Evolutionary conservation across 2,329 filamentous ascomycete species (phyloP).

Genomic region (Aspergillus caelatus): DNA sequence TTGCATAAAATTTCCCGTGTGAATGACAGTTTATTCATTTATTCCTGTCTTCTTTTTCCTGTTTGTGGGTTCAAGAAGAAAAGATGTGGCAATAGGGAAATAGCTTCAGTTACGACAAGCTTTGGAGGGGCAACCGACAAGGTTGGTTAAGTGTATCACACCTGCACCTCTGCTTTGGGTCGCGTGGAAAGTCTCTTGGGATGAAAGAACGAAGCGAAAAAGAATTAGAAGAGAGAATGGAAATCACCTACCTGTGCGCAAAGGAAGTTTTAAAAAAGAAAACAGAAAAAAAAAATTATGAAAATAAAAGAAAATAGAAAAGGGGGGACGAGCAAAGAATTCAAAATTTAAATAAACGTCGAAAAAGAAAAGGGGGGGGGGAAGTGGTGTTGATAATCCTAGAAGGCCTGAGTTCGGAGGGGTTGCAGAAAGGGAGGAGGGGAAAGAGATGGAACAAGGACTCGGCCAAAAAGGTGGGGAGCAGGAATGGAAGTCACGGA

Average conservation of each 20-base stretch:
- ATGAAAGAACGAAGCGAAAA: conserved; percentile 2
- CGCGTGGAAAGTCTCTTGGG: conserved; percentile 14
- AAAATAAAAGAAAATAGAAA: neutral
- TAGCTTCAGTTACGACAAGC: conserved; percentile 11
- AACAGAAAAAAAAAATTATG: neutral
- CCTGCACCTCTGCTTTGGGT: conserved; percentile 7
- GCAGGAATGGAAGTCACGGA: conserved; percentile 14
- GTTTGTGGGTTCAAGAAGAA: neutral
- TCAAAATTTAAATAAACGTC: conserved; percentile 3
- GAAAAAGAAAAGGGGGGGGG: conserved; percentile 13
- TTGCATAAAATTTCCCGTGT: neutral
- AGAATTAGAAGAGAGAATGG: neutral
- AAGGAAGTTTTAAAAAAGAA: neutral
- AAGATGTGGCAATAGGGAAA: neutral
- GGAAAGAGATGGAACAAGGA: conserved; percentile 3
- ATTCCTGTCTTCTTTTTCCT: conserved; percentile 7
- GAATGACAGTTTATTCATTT: conserved; percentile 3
- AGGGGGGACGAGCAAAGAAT: neutral
- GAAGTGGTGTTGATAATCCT: conserved; percentile 1
- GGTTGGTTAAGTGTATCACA: conserved; percentile 2
- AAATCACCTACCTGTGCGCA: neutral
- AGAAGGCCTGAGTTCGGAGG: conserved; percentile 17
- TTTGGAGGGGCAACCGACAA: conserved; percentile 21
- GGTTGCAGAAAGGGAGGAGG: conserved; percentile 14
- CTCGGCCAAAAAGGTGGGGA: conserved; percentile 9